phyloP scores from a whole-genome alignment of 2,329 filamentous ascomycete species.

The Calcarisporium arbuscula region DNA sequence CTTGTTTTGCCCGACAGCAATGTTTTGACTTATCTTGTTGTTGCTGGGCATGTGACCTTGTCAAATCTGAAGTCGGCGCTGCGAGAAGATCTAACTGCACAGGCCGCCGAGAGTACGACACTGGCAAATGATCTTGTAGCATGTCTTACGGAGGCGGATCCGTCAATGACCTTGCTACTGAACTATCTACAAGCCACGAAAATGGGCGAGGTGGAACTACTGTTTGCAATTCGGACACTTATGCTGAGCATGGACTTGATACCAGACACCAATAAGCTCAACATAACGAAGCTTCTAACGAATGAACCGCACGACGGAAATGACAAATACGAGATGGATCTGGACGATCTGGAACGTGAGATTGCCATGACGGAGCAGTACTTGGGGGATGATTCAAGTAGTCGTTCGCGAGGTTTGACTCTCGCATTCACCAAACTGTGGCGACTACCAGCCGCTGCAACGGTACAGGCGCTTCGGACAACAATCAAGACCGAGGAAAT shows the following conservation, averaged over 20 bases:
- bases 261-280: conserved; percentile 30
- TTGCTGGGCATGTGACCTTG: conserved; percentile 53
- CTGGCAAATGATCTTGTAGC: conserved; percentile 56
- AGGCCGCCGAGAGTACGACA: conserved; percentile 37
- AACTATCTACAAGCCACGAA: conserved; percentile 60
- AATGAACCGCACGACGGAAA: conserved; percentile 20
- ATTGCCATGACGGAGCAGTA: conserved; percentile 63
- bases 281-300: conserved; percentile 23
- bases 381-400: conserved; percentile 56
- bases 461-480: conserved; percentile 57
- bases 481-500: conserved; percentile 62
- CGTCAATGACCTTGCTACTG: conserved; percentile 59
- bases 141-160: conserved; percentile 59
- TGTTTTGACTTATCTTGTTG: conserved; percentile 51
- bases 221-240: conserved; percentile 58
- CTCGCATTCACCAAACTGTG: conserved; percentile 65
- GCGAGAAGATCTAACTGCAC: conserved; percentile 37
- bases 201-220: conserved; percentile 59
- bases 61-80: conserved; percentile 55
- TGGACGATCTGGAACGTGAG: conserved; percentile 57
- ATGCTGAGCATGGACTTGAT: conserved; percentile 64
- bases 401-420: conserved; percentile 58
- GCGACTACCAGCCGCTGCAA: conserved; percentile 52
- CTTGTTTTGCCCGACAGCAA: conserved; percentile 44
- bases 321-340: conserved; percentile 42